Conservation (phyloP, 2,329 filamentous ascomycete species). For the Colletotrichum scovillei region DNA sequence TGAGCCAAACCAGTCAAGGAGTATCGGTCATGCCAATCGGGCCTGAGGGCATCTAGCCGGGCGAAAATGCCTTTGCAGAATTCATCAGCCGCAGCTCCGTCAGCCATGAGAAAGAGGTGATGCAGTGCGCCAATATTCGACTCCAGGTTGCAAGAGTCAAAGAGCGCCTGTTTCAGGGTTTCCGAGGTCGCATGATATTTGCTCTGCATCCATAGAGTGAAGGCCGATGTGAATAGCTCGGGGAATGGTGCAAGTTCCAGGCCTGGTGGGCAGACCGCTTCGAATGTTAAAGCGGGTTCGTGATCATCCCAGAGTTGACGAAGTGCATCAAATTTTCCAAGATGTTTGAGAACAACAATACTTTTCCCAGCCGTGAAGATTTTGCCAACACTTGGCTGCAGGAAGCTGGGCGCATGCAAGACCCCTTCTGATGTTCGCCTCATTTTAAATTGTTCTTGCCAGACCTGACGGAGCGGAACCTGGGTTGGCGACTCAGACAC, state of each 20-base stretch:
- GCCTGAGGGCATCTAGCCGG: conserved; percentile 72
- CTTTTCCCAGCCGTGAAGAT: conserved; percentile 93
- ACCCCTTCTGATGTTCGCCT: conserved; percentile 68
- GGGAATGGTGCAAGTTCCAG: conserved; percentile 74
- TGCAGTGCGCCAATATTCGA: conserved; percentile 75
- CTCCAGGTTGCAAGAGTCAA: conserved; percentile 75
- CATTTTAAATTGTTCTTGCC: conserved; percentile 80
- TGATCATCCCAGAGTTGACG: conserved; percentile 44
- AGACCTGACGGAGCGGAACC: conserved; percentile 73
- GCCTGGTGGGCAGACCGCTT: conserved; percentile 62
- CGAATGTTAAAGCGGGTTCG: conserved; percentile 66
- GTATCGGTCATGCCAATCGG: conserved; percentile 83
- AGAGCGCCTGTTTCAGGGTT: conserved; percentile 74
- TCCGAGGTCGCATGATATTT: conserved; percentile 78
- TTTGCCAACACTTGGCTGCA: conserved; percentile 74
- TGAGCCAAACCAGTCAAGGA: conserved; percentile 82
- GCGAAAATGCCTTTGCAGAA: conserved; percentile 80
- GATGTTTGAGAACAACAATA: conserved; percentile 81
- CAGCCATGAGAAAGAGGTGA: conserved; percentile 79
- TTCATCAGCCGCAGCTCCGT: conserved; percentile 74
- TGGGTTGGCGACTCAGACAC: conserved; percentile 69
- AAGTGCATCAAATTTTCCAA: conserved; percentile 64
- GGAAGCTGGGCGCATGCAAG: conserved; percentile 79
- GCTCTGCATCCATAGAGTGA: conserved; percentile 81
- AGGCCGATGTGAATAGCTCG: conserved; percentile 77